Evolutionary conservation across 1,139 yeast genomes (phyloP), one percentile per base, ranked within the genome.

Genomic region (Fermentozyma sake): DNA sequence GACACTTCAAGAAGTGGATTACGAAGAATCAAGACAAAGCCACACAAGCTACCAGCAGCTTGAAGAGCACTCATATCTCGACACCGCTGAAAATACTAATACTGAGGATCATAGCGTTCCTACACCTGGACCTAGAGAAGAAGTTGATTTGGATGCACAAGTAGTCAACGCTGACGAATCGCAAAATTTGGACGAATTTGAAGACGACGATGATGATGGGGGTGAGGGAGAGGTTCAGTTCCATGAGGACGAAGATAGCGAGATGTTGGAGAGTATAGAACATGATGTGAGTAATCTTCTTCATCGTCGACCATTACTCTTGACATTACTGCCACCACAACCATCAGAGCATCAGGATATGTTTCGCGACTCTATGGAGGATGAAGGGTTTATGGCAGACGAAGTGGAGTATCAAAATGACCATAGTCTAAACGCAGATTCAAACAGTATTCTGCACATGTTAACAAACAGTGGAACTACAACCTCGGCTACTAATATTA

Each of bases 371-470:
- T 38, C 40, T 21, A 30, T 42, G 15, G 46, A 39, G 9, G 44
- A 41, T 18, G 56, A 50, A 31, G 70, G 69, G 14, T 63, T 71
- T 37, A 73, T 73, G 79, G 79, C 78, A 1, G 72, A 66, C 25
- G 74, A 68, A 16, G 79, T 72, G 23, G 80, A 73, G 41, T 72
- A 72, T 38, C 79, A 73, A 39, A 60, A 63, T 27, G 78, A 72
- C 40, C 78, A 72, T 35, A 66, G 70, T 26, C 52, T 67, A 12
- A 24, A 23, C 3, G 30, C 30, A 5, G 39, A 31, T 6, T 14
- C 18, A 7, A 33, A 25, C 23, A n/a, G n/a, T n/a, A n/a, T n/a
- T n/a, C 16, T 26, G 19, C 39, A 37, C 20, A 40, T 49, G 34
- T 32, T 50, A 29, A 41, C 48, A 16, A 44, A 42, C 23, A 44